phyloP scores from a whole-genome alignment of 306 rosid genomes.

The Malus sieversii region DNA sequence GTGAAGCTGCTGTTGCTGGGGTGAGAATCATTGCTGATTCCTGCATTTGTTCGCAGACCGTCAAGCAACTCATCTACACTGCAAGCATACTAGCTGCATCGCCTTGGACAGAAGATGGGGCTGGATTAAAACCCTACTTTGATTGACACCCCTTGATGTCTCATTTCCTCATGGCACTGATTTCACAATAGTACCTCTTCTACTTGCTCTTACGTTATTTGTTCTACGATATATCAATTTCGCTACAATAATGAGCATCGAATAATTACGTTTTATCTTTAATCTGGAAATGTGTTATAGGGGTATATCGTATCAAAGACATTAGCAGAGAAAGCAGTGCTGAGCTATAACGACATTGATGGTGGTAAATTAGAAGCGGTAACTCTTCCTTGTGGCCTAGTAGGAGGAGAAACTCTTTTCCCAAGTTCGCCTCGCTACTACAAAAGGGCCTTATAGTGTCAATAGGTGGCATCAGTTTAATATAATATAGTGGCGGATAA shows the following conservation, averaged over 20 bases:
- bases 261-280: not conserved
- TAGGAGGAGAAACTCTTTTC: slow-evolving; percentile 39
- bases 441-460: no score
- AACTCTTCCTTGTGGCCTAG: slow-evolving; percentile 31
- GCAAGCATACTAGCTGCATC: slow-evolving; percentile 27
- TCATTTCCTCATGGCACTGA: not conserved
- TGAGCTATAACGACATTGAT: slow-evolving; percentile 16
- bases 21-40: slow-evolving; percentile 20
- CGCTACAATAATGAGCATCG: no score
- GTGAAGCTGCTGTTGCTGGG: slow-evolving; percentile 34
- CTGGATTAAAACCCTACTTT: slow-evolving; percentile 16
- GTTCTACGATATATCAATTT: no score
- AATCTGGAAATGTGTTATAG: not conserved
- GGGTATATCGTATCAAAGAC: slow-evolving; percentile 34
- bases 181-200: not conserved
- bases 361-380: slow-evolving; percentile 36
- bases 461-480: no score
- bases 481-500: no score
- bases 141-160: slow-evolving; percentile 38
- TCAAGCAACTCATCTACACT: slow-evolving; percentile 44
- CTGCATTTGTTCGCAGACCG: slow-evolving; percentile 30
- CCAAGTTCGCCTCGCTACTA: not conserved
- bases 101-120: slow-evolving; percentile 27
- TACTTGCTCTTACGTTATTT: not conserved
- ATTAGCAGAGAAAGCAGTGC: slow-evolving; percentile 29